These are phyloP conservation scores for Pseudozyma tsukubaensis DNA, from an alignment of 1,284 basidiomycete species.

Conservation along the genomic window DNA sequence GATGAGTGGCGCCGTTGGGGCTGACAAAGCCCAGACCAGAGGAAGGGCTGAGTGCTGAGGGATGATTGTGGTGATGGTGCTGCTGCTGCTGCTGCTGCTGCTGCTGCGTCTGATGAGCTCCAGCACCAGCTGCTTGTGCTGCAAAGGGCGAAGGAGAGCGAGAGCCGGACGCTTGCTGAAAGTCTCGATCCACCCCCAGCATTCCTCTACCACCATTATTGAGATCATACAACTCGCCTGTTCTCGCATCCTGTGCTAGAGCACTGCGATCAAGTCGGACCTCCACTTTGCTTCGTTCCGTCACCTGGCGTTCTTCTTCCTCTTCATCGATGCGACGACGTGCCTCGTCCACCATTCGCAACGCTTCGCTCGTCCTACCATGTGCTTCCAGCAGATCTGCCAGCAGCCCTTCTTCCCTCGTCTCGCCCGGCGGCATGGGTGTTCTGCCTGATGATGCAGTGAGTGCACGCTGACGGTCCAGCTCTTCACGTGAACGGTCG, in stretches of 20 bases:
- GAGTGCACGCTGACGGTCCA: too few relatives aligned
- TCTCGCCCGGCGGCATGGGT: slow-evolving; percentile 17
- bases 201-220: neutral
- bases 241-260: slow-evolving; percentile 32
- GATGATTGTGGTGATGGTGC: neutral
- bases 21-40: neutral
- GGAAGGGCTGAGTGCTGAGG: neutral
- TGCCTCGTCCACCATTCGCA: slow-evolving; percentile 44
- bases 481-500: slow-evolving; percentile 15
- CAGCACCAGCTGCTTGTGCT: neutral
- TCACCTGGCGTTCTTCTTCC: slow-evolving; percentile 48
- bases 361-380: slow-evolving; percentile 38
- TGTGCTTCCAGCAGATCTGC: slow-evolving; percentile 57
- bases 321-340: slow-evolving; percentile 37
- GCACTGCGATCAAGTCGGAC: slow-evolving; percentile 48
- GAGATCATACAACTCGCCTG: slow-evolving; percentile 43
- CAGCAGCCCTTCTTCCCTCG: slow-evolving; percentile 47
- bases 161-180: slow-evolving; percentile 11
- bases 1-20: neutral
- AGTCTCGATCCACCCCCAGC: slow-evolving; percentile 9
- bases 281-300: slow-evolving; percentile 52
- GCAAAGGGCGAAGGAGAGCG: slow-evolving; percentile 4
- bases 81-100: too few relatives aligned
- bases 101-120: neutral
- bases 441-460: too few relatives aligned